Base-by-base conservation (phyloP, 2,329 filamentous ascomycete species). In the Fusarium setosum region DNA sequence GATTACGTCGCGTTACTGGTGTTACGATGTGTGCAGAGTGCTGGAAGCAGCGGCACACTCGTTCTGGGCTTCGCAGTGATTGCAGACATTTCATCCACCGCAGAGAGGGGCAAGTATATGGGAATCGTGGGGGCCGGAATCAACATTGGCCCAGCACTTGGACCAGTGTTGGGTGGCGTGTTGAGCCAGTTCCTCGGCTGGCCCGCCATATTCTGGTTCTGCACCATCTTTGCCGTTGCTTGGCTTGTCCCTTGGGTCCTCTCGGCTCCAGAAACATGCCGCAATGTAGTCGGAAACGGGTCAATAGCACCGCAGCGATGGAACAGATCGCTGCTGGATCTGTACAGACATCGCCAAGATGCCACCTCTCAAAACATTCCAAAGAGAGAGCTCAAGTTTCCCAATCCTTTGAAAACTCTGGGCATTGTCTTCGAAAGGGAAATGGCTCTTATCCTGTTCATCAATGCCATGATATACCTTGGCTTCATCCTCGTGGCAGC, bases 101-200 rank as follows among this genome's bases (percentile, higher is more conserved):
- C 86, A 0, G 90, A 95, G 74, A 82, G 92, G 68, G 92, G 92
- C 4, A 86, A 84, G 56, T 94, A 92, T 72, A 90, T 94, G 80
- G 91, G 87, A 49, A 84, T 89, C 60, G 86, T 89, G n/a, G 85
- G 83, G 29, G 82, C 82, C 5, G 88, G 85, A 15, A 80, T 85
- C 53, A 86, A 89, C 4, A 71, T 91, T 26, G 84, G 83, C 0
- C 83, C 84, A 4, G 77, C 85, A 1, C 55, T 88, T 5, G 83
- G 86, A 0, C 89, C 90, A 0, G 82, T 90, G 1, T 78, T 92
- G 4, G 90, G 90, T 13, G 90, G 90, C 1, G 64, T 92, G 1
- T 75, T 93, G 17, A 83, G 83, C 17, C 80, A 90, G 64, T 90
- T 85, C 61, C 80, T 90, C 1, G 88, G 87, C 9, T 92, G 90